Evolutionary conservation across 805 yeast genomes (phyloP).

Genomic region (Brettanomyces naardenensis): DNA sequence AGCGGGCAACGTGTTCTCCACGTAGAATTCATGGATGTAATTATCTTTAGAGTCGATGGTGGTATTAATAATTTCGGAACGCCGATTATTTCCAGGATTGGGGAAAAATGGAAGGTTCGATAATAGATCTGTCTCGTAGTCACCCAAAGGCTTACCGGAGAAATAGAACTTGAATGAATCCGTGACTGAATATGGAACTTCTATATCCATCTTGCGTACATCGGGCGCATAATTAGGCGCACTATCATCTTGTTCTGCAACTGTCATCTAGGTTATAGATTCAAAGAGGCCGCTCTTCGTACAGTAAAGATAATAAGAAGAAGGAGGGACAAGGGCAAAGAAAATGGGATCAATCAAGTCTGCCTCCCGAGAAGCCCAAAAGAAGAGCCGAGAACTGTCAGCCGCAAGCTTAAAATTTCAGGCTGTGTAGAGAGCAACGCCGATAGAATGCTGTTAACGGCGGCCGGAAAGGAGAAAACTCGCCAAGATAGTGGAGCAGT

Average conservation of each 20-base stretch:
- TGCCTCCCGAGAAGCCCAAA: too few relatives aligned
- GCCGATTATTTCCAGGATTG: conserved; percentile 38
- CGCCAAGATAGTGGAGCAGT: too few relatives aligned
- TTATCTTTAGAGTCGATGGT: conserved; percentile 37
- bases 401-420: too few relatives aligned
- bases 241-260: background rate
- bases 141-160: conserved; percentile 14
- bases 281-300: background rate
- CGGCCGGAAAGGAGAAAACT: too few relatives aligned
- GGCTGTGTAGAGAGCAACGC: too few relatives aligned
- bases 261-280: background rate
- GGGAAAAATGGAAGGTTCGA: conserved; percentile 55
- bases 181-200: conserved; percentile 2
- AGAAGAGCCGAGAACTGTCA: too few relatives aligned
- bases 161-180: conserved; percentile 23
- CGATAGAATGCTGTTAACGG: too few relatives aligned
- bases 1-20: conserved; percentile 31
- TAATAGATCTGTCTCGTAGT: conserved; percentile 36
- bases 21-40: conserved; percentile 67
- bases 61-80: conserved; percentile 42
- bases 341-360: too few relatives aligned
- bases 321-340: too few relatives aligned
- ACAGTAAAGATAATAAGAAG: too few relatives aligned
- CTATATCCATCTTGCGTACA: background rate
- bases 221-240: too few relatives aligned